Conservation (phyloP, 345 rosid species). For the Citrus sinensis region DVS_A1.0 CM039163.1:44779001-44779500, state of each 20-base stretch:
- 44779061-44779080: background rate
- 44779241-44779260: background rate
- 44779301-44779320: background rate
- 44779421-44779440: background rate
- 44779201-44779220: background rate
- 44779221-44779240: background rate
- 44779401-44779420: background rate
- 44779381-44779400: constrained; percentile 4
- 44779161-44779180: background rate
- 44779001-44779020: background rate
- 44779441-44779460: background rate
- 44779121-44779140: background rate
- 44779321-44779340: background rate
- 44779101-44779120: background rate
- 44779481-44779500: background rate
- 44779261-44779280: background rate
- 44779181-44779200: background rate
- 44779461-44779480: background rate
- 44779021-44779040: background rate
- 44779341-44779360: background rate
- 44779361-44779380: background rate
- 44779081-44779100: background rate
- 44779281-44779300: background rate
- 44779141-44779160: background rate
- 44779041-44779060: constrained; percentile 3